These are phyloP conservation scores for Podaxis sp. DNA, from an alignment of 768 basidiomycete species.

Conservation along the genomic window DNA sequence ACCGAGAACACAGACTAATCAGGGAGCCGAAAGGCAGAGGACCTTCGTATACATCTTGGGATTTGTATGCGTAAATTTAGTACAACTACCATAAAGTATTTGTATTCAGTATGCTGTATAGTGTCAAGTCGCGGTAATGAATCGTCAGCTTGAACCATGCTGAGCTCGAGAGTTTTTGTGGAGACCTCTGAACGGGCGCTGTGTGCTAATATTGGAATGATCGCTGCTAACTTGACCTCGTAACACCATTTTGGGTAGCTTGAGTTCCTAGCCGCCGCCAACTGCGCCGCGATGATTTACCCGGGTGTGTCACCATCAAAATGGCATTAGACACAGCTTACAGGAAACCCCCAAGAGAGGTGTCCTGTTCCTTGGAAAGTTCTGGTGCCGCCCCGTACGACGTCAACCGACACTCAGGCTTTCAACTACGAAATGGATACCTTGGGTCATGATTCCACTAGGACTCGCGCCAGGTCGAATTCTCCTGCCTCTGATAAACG, in stretches of 20 bases:
- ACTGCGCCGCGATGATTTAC: constrained; percentile 1
- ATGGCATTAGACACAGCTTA: neutral
- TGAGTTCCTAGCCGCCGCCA: neutral
- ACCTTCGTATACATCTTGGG: neutral
- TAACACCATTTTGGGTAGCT: neutral
- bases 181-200: neutral
- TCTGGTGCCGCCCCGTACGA: neutral
- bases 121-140: too few species aligned
- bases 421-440: neutral
- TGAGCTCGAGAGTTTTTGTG: too few species aligned
- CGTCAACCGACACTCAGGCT: neutral
- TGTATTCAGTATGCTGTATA: too few species aligned
- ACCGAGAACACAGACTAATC: neutral
- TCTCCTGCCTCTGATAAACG: neutral
- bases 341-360: neutral
- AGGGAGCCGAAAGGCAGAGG: neutral
- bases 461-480: neutral
- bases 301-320: constrained; percentile 3
- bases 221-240: neutral
- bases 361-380: neutral
- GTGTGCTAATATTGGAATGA: neutral
- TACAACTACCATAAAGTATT: too few species aligned
- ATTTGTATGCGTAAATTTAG: neutral
- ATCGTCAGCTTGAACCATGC: too few species aligned
- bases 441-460: neutral